Percentiles rank a stretch among this genome's conserved stretches.
Conservation (phyloP, 1,284 basidiomycete species). For the Coniferiporia sulphurascens region DNA sequence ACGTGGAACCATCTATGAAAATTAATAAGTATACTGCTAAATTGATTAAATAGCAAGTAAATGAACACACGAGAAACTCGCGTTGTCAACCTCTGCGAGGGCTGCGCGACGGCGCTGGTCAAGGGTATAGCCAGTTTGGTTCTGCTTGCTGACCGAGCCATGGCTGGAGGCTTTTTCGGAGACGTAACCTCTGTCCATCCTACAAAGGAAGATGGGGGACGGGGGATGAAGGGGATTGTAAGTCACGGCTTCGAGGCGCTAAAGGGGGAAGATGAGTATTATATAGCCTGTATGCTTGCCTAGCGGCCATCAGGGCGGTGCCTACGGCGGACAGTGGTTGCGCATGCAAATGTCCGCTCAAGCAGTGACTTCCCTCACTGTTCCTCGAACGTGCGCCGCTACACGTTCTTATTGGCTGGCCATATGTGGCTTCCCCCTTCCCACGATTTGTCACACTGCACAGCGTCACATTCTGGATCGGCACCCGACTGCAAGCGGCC, state of each 20-base stretch:
- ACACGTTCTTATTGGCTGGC: background rate
- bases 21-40: background rate
- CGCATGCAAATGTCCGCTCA: background rate
- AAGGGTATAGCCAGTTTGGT: background rate
- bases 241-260: background rate
- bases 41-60: background rate
- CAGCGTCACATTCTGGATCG: no score
- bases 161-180: conserved; percentile 16
- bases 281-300: background rate
- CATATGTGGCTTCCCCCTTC: background rate
- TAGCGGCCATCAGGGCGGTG: background rate
- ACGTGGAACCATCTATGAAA: conserved; percentile 45
- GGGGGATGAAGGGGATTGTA: background rate
- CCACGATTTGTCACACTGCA: background rate
- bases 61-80: conserved; percentile 40
- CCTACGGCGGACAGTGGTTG: background rate
- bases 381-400: conserved; percentile 3
- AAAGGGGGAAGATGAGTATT: background rate
- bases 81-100: conserved; percentile 51
- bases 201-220: background rate
- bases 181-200: conserved; percentile 15
- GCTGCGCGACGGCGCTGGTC: conserved; percentile 31
- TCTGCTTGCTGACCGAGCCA: conserved; percentile 7
- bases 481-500: no score
- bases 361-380: background rate